These are phyloP conservation scores for Calonectria hawksworthii DNA, from an alignment of 2,329 filamentous ascomycete genomes.

Conservation along the genomic window DNA sequence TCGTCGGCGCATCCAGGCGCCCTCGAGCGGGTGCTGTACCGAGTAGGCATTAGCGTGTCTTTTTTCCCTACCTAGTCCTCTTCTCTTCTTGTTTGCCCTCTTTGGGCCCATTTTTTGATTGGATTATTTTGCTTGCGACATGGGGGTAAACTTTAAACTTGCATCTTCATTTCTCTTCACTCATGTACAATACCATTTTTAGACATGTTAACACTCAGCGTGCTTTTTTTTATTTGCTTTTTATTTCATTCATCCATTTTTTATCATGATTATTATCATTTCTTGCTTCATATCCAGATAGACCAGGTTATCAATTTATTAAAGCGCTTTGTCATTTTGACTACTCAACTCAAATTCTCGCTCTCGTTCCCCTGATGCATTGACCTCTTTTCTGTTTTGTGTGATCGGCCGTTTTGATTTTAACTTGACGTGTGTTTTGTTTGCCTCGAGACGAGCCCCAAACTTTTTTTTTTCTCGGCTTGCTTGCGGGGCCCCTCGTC, in stretches of 20 bases:
- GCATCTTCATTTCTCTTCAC: constrained; percentile 17
- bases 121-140: constrained; percentile 10
- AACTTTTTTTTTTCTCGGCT: background rate
- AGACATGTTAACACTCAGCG: constrained; percentile 39
- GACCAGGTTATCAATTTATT: constrained; percentile 27
- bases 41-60: constrained; percentile 12
- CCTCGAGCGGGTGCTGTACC: background rate
- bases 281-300: constrained; percentile 31
- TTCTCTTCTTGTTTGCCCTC: constrained; percentile 14
- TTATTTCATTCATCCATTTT: background rate
- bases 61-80: constrained; percentile 13
- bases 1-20: constrained; percentile 1
- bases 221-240: constrained; percentile 19
- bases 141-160: constrained; percentile 5
- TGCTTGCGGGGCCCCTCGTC: background rate
- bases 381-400: background rate
- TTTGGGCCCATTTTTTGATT: constrained; percentile 11
- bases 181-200: constrained; percentile 15
- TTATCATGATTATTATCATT: background rate
- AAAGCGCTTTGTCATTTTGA: constrained; percentile 2
- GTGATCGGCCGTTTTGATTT: background rate
- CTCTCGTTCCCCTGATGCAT: background rate
- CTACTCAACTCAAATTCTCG: background rate
- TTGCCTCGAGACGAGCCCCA: background rate
- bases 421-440: background rate